Base-by-base conservation (phyloP, 2,329 filamentous ascomycete species). In the Penicillium hesseltinei region DNA sequence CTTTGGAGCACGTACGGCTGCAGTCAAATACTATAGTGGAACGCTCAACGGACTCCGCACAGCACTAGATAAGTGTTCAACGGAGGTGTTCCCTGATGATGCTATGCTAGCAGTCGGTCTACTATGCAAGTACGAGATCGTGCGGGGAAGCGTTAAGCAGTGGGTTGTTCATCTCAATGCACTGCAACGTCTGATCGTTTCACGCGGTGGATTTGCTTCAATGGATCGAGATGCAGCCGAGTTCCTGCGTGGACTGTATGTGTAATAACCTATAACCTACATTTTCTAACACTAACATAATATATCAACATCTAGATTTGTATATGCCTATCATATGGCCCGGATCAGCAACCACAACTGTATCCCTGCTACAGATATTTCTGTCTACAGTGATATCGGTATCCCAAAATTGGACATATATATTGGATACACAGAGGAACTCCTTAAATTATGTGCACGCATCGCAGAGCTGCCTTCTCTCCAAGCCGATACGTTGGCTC, bases 41-140 rank as follows among this genome's bases (percentile, higher is more conserved):
- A 69, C 73, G 3, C 64, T 75, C 31, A 67, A 59, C n/a, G 71
- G 71, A 3, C 57, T 75, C 6, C 69, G 71, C n/a, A 61, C 57
- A 5, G 66, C 63, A 4, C 60, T 75, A 9, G 58, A 60, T 3
- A 58, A 61, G 39, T 56, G 57, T 35, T 43, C 65, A 8, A 57
- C 56, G 2, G 56, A 62, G 23, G 10, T 46, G 2, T 55, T 71
- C 9, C 59, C 71, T 3, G 71, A 73, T 36, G 71, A 75, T 46
- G 57, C 68, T 2, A 67, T 75, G 45, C 61, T 74, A 21, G 66
- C 73, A 2, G 69, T 75, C 17, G 73, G 70, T 15, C 65, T 74
- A 25, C 58, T 75, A n/a, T 73, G 71, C 62, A 75, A 75, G 52
- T 75, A 74, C 45, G 73, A 75, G 49, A 66, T 74, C 33, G 69